phyloP scores from a whole-genome alignment of 805 yeast genomes.

The Candida dajiaensis region DNA sequence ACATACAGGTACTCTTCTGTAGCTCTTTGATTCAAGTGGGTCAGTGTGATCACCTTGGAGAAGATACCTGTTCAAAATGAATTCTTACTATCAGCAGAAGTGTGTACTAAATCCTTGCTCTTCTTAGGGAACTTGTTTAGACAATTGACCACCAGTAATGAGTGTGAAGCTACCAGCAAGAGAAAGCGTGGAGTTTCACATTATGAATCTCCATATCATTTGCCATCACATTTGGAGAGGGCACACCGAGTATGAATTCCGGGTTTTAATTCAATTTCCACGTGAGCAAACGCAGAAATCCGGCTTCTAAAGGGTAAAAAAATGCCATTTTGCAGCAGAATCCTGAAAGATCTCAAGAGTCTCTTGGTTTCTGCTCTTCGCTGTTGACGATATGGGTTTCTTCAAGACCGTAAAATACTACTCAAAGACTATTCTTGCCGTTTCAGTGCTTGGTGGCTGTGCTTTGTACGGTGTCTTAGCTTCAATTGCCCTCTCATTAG shows the following conservation, averaged over 20 bases:
- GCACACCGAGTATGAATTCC: too few species aligned
- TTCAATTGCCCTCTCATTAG: constrained; percentile 55
- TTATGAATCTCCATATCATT: neutral
- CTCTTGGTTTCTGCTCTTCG: neutral
- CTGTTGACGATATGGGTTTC: constrained; percentile 3
- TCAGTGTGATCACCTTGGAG: neutral
- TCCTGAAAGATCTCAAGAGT: neutral
- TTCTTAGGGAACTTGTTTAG: neutral
- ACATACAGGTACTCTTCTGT: constrained; percentile 2
- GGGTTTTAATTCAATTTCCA: too few species aligned
- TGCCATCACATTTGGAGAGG: neutral
- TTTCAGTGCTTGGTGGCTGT: constrained; percentile 47
- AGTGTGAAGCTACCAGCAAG: neutral
- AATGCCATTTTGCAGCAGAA: too few species aligned
- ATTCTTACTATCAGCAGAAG: too few species aligned
- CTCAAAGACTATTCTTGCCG: constrained; percentile 49
- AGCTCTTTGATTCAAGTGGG: neutral
- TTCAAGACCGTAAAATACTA: constrained; percentile 38
- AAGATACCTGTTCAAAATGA: too few species aligned
- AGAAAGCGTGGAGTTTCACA: neutral
- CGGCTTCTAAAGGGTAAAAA: neutral
- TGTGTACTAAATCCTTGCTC: too few species aligned
- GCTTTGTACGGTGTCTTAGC: constrained; percentile 76
- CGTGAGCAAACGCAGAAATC: neutral
- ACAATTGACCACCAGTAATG: neutral